Evolutionary conservation across 2,329 filamentous ascomycete species (phyloP).

Genomic region (Penicillium hordei): DNA sequence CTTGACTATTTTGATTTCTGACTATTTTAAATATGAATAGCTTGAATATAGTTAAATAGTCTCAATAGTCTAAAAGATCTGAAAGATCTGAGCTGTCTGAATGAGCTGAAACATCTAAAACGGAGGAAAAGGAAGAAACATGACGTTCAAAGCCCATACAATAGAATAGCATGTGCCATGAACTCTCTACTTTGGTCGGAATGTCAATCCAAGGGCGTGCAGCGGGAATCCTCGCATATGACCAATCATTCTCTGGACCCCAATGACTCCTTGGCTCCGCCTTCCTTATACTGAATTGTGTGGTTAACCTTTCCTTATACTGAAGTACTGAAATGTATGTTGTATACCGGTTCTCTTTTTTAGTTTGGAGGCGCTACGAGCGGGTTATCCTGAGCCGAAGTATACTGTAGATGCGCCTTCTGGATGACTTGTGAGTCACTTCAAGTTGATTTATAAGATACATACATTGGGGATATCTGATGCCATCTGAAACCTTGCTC

Average conservation of each 20-base stretch:
- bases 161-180: not conserved
- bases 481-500: not conserved
- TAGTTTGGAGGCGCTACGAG: not conserved
- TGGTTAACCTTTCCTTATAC: slow-evolving; percentile 1
- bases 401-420: not conserved
- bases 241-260: slow-evolving; percentile 10
- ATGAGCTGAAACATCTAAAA: not conserved
- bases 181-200: too few relatives aligned
- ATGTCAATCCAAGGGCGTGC: slow-evolving; percentile 29
- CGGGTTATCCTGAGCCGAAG: not conserved
- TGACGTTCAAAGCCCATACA: not conserved
- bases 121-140: not conserved
- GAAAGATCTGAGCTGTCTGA: too few relatives aligned
- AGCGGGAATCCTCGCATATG: slow-evolving; percentile 4
- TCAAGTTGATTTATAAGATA: slow-evolving; percentile 10
- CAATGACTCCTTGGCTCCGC: slow-evolving; percentile 1
- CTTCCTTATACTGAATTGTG: slow-evolving; percentile 4
- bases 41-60: too few relatives aligned
- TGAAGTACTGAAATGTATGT: too few relatives aligned
- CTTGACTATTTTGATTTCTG: not conserved
- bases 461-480: not conserved
- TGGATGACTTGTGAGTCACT: slow-evolving; percentile 7
- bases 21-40: too few relatives aligned
- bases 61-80: not conserved
- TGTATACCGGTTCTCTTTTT: too few relatives aligned